Base-by-base conservation (phyloP, 2,329 filamentous ascomycete species). In the Penicillium corylophilum region DNA sequence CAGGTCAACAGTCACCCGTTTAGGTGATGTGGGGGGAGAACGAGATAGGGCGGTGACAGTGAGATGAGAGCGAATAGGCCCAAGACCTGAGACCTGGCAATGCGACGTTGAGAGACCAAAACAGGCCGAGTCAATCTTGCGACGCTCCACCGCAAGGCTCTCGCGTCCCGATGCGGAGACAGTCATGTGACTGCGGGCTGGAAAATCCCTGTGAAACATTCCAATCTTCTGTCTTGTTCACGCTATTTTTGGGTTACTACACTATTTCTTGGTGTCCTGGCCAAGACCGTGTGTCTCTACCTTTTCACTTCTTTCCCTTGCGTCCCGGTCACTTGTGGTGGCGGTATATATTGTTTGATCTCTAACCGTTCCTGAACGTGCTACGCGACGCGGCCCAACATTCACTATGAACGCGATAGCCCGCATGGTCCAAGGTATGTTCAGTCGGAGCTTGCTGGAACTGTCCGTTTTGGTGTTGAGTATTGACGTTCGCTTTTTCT, bases 341-440 rank as follows among this genome's bases (percentile, higher is more conserved):
- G 29, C 48, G 26, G 29, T 44, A 36, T 47, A 47, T 53, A 45
- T 23, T 38, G 22, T 20, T 39, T 53, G 26, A 40, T 42, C 33
- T 29, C 8, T 8, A n/a, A 33, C 38, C 26, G 29, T 51, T 40
- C 46, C 50, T 47, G 23, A 38, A 50, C 52, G 43, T 46, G 48
- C 47, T 50, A 54, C 53, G 46, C 57, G 54, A 59, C 57, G 44
- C 53, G 43, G 46, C 46, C 42, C 35, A 51, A 49, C 36, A 28
- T 39, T 28, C 60, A 61, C 44, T 41, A 72, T 72, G 70, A 62
- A 59, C 50, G 55, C 57, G 31, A 61, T 72, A 35, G 63, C 66
- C 41, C 64, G 61, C 18, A 70, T 64, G 67, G 61, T 71, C 61
- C 66, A 70, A 67, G 70, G 71, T 73, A 45, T 15, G 65, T 65